A percentile compares a stretch with the other conserved stretches of the same genome.
These are phyloP conservation scores for Neopestalotiopsis sp. DNA, from an alignment of 2,329 filamentous ascomycete genomes.

Conservation along the genomic window DNA sequence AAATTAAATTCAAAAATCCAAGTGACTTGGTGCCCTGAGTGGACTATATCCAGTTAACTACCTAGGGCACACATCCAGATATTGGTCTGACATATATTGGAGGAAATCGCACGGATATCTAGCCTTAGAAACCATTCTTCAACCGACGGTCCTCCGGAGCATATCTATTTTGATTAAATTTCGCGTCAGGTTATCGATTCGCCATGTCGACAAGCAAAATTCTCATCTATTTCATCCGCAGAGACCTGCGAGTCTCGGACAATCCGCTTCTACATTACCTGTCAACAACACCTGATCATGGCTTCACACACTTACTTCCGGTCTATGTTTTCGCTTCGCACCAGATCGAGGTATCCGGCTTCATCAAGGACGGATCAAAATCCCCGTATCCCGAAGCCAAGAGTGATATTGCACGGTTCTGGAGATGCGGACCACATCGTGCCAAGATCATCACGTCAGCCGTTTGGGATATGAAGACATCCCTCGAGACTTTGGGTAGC, in stretches of 20 bases:
- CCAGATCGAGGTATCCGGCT: conserved; percentile 77
- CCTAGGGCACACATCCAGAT: background rate
- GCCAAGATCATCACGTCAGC: conserved; percentile 75
- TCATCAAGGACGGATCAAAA: conserved; percentile 57
- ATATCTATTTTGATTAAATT: background rate
- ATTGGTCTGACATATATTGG: too few relatives aligned
- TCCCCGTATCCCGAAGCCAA: conserved; percentile 74
- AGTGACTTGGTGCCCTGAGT: background rate
- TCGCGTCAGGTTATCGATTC: background rate
- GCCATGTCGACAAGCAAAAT: conserved; percentile 49
- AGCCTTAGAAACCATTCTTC: background rate
- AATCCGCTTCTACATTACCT: conserved; percentile 73
- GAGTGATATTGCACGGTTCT: conserved; percentile 69
- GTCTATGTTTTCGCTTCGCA: conserved; percentile 72
- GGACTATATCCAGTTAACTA: background rate
- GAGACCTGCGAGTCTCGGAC: conserved; percentile 75
- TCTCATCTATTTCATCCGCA: conserved; percentile 73
- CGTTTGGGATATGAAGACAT: conserved; percentile 73
- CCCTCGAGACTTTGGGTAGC: conserved; percentile 62
- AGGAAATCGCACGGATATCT: background rate
- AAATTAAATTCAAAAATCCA: too few relatives aligned
- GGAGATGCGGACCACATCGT: conserved; percentile 75
- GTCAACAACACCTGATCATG: conserved; percentile 52
- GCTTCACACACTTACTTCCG: conserved; percentile 73
- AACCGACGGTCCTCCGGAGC: background rate